These are phyloP conservation scores for Plenodomus lindquistii DNA, from an alignment of 2,329 filamentous ascomycete genomes.

Conservation along the genomic window DNA sequence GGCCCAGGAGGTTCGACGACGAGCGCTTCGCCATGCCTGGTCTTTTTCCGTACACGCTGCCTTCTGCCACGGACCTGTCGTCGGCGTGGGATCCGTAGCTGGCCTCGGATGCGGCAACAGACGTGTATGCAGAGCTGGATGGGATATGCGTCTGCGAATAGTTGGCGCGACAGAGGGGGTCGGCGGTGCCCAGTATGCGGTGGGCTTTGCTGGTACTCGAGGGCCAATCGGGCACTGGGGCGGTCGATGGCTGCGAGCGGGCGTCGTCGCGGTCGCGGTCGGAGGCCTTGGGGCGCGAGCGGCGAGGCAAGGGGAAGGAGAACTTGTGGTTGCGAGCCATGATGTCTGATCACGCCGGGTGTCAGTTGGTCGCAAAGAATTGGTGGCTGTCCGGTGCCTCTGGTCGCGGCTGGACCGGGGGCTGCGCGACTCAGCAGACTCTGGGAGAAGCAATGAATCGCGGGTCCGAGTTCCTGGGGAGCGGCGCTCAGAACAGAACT, in stretches of 20 bases:
- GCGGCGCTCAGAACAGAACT: slow-evolving; percentile 10
- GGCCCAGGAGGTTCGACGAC: slow-evolving; percentile 41
- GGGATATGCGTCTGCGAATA: slow-evolving; percentile 27
- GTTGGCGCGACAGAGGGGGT: slow-evolving; percentile 30
- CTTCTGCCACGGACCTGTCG: slow-evolving; percentile 25
- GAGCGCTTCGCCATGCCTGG: slow-evolving; percentile 34
- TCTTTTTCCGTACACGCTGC: slow-evolving; percentile 17
- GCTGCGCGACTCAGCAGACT: slow-evolving; percentile 32
- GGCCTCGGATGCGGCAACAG: slow-evolving; percentile 36
- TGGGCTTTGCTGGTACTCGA: slow-evolving; percentile 41
- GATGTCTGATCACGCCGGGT: slow-evolving; percentile 11
- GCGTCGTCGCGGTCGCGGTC: slow-evolving; percentile 21
- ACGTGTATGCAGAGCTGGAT: slow-evolving; percentile 37
- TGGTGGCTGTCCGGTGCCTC: slow-evolving; percentile 25
- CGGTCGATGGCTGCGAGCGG: slow-evolving; percentile 22
- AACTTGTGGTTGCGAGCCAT: slow-evolving; percentile 41
- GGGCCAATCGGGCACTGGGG: slow-evolving; percentile 27
- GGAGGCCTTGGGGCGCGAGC: slow-evolving; percentile 21
- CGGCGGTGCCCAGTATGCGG: slow-evolving; percentile 42
- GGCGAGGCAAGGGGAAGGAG: slow-evolving; percentile 44
- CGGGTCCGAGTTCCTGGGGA: slow-evolving; percentile 4
- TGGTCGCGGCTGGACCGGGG: slow-evolving; percentile 15
- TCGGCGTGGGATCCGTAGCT: slow-evolving; percentile 32
- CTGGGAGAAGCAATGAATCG: slow-evolving; percentile 28
- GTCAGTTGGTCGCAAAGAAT: slow-evolving; percentile 7